Evolutionary conservation across 78 protist genomes (phyloP).

Genomic region (Dictyostelium firmibasis): DNA sequence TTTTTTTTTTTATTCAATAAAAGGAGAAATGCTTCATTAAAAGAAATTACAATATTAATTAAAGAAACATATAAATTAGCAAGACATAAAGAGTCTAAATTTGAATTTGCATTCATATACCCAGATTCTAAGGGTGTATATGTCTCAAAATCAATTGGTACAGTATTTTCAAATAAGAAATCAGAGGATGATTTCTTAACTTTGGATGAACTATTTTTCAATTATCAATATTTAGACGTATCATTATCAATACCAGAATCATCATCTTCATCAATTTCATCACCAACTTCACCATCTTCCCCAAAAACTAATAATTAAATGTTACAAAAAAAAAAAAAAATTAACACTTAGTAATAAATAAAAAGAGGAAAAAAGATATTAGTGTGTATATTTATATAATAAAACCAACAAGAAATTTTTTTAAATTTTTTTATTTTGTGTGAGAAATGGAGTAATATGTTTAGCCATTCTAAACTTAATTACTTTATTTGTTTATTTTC

Average conservation of each 20-base stretch:
- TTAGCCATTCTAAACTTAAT: neutral
- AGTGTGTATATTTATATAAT: neutral
- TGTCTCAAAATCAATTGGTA: neutral
- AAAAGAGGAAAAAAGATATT: neutral
- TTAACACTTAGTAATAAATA: no score
- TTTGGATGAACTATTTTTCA: neutral
- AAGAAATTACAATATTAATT: constrained; percentile 37
- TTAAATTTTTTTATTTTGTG: no score
- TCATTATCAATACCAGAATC: neutral
- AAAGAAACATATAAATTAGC: constrained; percentile 40
- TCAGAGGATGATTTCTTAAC: constrained; percentile 24
- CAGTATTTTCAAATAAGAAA: neutral
- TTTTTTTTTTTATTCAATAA: neutral
- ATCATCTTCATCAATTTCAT: neutral
- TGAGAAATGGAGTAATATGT: no score
- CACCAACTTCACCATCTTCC: neutral
- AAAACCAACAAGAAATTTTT: neutral
- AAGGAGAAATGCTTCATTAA: constrained; percentile 44
- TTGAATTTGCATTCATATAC: constrained; percentile 15
- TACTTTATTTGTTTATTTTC: no score
- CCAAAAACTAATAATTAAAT: neutral
- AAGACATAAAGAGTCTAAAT: constrained; percentile 20
- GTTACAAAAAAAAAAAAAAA: neutral
- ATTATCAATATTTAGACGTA: constrained; percentile 30
- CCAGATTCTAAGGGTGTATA: constrained; percentile 14